Base-by-base conservation (phyloP, 208 protist genomes). In the Endotrypanum monterogeii region DNA sequence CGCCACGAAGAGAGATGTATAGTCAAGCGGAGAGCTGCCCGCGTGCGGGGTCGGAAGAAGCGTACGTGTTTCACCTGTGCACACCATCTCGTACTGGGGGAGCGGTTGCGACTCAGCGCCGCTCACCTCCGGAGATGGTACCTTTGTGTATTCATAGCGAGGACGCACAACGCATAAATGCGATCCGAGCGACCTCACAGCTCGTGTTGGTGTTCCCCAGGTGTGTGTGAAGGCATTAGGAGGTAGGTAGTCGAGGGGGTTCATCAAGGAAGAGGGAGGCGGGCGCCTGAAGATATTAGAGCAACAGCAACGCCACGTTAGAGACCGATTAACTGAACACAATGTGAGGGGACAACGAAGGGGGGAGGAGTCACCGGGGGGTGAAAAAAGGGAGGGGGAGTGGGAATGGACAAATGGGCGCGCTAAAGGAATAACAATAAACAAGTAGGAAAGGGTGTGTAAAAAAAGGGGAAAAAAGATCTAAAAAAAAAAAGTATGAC, bases 21-120 rank as follows among this genome's bases (percentile, higher is more conserved):
- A 80, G 69, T 80, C 76, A 52, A 80, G 76, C 1, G 76, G 76
- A 62, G 69, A 75, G 76, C 76, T 80, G 70, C 54, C 76, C 25
- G 69, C 3, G 70, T 75, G 76, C 39, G 76, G 76, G 35, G 63
- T 71, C 8, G 76, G 70, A 7, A 80, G 69, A 50, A 71, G 66
- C 8, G 62, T 74, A 37, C 69, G 76, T 8, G 48, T 55, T 54
- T 67, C 54, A 3, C 76, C 70, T 5, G 50, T 62, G 60, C 74
- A 73, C n/a, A 78, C 30, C n/a, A 46, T 28, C 12, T 61, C 39
- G 62, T 44, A 68, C 63, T 51, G 68, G 63, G 35, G 68, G 1
- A 54, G 55, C 28, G n/a, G 23, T 52, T 39, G 23, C 18, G 14
- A 20, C 25, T n/a, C 61, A 51, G 44, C 46, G 50, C 16, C 32